Conservation (phyloP, 495 filamentous ascomycete genomes). For the Penicillium robsamsonii region DNA sequence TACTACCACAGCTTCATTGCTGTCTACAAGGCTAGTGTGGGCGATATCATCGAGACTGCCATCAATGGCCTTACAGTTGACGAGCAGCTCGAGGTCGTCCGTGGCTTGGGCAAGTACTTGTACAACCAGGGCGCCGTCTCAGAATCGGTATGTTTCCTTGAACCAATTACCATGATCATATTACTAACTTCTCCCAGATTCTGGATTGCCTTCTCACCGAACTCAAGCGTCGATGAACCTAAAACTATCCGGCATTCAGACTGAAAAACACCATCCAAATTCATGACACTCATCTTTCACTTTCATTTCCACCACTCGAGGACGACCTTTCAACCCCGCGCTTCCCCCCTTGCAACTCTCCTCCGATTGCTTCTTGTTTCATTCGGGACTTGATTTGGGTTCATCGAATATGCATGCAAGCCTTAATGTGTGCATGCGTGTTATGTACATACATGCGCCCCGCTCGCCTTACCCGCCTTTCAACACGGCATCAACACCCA, state of each 20-base stretch:
- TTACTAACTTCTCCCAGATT: constrained; percentile 31
- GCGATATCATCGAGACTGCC: constrained; percentile 80
- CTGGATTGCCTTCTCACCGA: constrained; percentile 44
- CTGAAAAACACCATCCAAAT: constrained; percentile 28
- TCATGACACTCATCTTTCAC: constrained; percentile 18
- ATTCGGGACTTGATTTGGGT: constrained; percentile 4
- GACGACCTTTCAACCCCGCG: constrained; percentile 12
- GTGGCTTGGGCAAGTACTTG: constrained; percentile 78
- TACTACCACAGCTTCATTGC: constrained; percentile 99
- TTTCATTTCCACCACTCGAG: constrained; percentile 10
- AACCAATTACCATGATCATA: neutral
- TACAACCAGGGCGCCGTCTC: constrained; percentile 76
- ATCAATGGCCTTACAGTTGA: constrained; percentile 80
- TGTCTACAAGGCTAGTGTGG: constrained; percentile 74
- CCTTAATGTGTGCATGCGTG: constrained; percentile 15
- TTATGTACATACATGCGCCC: constrained; percentile 12
- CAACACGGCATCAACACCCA: constrained; percentile 15
- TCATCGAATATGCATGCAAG: constrained; percentile 11
- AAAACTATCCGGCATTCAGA: constrained; percentile 7
- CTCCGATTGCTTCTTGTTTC: constrained; percentile 9
- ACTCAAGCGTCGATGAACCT: constrained; percentile 39
- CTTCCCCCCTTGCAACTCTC: constrained; percentile 9
- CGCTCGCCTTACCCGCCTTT: constrained; percentile 15
- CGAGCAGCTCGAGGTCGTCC: constrained; percentile 86
- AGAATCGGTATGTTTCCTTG: constrained; percentile 53